Base-by-base conservation (phyloP, 1,139 yeast species). In the Zygosaccharomyces sapae region DNA sequence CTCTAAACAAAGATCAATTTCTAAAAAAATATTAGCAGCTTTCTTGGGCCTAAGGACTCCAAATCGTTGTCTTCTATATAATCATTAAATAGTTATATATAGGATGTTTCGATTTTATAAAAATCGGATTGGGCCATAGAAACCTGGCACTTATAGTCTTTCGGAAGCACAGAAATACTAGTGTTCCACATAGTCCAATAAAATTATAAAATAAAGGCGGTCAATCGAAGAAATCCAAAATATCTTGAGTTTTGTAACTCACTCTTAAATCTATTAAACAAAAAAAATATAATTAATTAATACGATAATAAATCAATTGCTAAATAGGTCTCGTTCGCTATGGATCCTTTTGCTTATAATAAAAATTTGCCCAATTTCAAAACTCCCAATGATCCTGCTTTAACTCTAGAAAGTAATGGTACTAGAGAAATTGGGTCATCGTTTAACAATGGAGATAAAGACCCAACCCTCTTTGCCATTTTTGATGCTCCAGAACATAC, bases 401-500 rank as follows among this genome's bases (percentile, higher is more conserved):
- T 46, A 10, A 46, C 46, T 13, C 8, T 33, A 9, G 47, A 40
- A 20, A 33, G 33, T 13, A 42, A 46, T 31, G 46, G 39, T 8
- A 18, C 41, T 5, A 46, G 25, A 27, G 44, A 40, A 16, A n/a
- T 38, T 12, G 51, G 44, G 13, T 29, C 51, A 4, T 16, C 40
- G 29, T 33, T 45, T 30, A 33, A 43, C 33, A 16, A 41, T 13
- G 49, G 44, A 16, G 48, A 46, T 33, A 33, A 40, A 30, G 47
- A 41, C 20, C 42, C 51, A 1, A 42, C 35, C 7, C 38, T 48
- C 10, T 36, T 44, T 9, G 44, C 49, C 42, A 40, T 48, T 5
- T 44, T 48, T 38, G 51, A 48, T 19, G 42, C 38, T 5, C 46
- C 48, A 2, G 49, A 42, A 6, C 39, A 27, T 22, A 29, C 44